Evolutionary conservation across 2,329 filamentous ascomycete species (phyloP).

Genomic region (Xylariales sp.): DNA sequence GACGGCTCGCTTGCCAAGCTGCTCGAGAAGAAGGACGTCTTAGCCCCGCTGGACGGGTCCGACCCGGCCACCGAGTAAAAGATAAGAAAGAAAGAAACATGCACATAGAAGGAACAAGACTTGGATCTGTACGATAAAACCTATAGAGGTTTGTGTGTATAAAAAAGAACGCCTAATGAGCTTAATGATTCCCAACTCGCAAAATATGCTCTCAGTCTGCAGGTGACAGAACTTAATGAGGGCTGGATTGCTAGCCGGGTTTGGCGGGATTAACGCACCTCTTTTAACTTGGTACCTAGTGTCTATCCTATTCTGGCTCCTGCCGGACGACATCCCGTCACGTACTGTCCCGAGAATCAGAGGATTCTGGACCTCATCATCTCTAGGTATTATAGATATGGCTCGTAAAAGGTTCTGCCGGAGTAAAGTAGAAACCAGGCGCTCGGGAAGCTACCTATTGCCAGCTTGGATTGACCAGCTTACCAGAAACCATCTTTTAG

Average conservation of each 20-base stretch:
- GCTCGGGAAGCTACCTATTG: too few species aligned
- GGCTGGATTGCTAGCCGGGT: background rate
- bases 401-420: too few species aligned
- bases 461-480: too few species aligned
- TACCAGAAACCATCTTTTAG: too few species aligned
- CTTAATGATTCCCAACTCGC: background rate
- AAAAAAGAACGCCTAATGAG: conserved; percentile 33
- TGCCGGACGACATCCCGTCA: too few species aligned
- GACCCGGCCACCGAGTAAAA: conserved; percentile 45
- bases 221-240: background rate
- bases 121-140: conserved; percentile 31
- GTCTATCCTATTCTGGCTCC: too few species aligned
- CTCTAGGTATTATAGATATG: too few species aligned
- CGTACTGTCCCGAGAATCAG: too few species aligned
- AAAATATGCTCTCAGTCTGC: background rate
- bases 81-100: conserved; percentile 30
- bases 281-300: background rate
- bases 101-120: conserved; percentile 14
- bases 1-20: conserved; percentile 92
- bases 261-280: background rate
- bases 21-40: conserved; percentile 90
- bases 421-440: too few species aligned
- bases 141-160: conserved; percentile 40
- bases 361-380: too few species aligned
- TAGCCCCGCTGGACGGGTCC: conserved; percentile 70